Evolutionary conservation across 2,329 filamentous ascomycete genomes (phyloP), one percentile per base, ranked within the genome.

Genomic region (Calonectria leucothoes): DNA sequence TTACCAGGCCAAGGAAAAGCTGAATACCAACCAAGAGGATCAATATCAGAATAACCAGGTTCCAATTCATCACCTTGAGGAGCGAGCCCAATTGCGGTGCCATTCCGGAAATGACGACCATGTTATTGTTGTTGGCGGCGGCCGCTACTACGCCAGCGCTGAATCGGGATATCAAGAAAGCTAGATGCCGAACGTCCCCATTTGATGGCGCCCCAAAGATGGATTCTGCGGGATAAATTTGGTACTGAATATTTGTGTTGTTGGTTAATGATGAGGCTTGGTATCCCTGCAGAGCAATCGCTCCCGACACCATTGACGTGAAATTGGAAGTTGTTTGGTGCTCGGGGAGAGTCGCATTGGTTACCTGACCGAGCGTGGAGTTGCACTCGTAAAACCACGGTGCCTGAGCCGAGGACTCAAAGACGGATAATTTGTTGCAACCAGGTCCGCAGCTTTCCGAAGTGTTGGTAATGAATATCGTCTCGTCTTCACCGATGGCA

Each of bases 151-250:
- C 83, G 2, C 85, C 85, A 0, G 83, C 77, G 7, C 83, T 78
- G 67, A 85, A 88, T 0, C 81, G 74, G 0, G 84, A 78, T 20
- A 87, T 80, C 6, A 81, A 64, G 8, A 78, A 78, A 4, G 83
- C 87, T 78, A 90, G 85, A 0, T 69, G 70, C 0, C 78, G 39
- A 0, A 61, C 51, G 25, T 77, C 73, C 1, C 87, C 87, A 15
- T 80, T 68, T 12, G 77, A 66, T 4, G 83, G 78, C 0, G 55
- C 42, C 1, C 87, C 87, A 66, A 84, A 87, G 4, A 80, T 70
- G 1, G 84, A 83, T 66, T 86, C 84, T 29, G 82, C 80, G 0
- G 87, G 87, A 64, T 88, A 88, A 14, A 83, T 84, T 75, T 87
- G 85, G 14, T 29, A 70, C 27, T 72, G 74, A 4, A 74, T 25